Conservation (phyloP, 805 yeast genomes). For the Saitoella complicata region DNA sequence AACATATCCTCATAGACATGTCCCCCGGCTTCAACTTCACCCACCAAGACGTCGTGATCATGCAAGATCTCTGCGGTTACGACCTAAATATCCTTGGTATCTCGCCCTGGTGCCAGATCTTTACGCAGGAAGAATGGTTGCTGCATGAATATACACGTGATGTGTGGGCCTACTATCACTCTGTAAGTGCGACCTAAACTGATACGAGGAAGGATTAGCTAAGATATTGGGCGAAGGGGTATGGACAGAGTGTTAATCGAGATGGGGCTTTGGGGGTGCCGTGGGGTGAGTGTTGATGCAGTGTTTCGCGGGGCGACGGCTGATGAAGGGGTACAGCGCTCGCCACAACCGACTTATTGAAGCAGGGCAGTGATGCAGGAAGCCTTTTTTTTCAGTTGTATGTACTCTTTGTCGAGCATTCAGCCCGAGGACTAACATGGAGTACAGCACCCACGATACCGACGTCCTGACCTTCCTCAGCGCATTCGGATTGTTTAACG, state of each 20-base stretch:
- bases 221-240: too few relatives aligned
- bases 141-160: conserved; percentile 12
- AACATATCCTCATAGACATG: neutral
- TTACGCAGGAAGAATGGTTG: conserved; percentile 10
- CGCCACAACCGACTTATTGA: too few relatives aligned
- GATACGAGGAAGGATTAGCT: conserved; percentile 13
- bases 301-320: conserved; percentile 29
- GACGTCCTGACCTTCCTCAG: conserved; percentile 35
- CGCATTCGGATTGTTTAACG: conserved; percentile 28
- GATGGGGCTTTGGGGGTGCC: conserved; percentile 22
- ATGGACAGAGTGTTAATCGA: too few relatives aligned
- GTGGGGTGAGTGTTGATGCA: conserved; percentile 34
- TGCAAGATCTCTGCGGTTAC: conserved; percentile 13
- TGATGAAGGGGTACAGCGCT: conserved; percentile 3
- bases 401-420: conserved; percentile 4
- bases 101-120: conserved; percentile 8
- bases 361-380: neutral
- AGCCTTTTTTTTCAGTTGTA: conserved; percentile 10
- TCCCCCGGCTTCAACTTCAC: conserved; percentile 3
- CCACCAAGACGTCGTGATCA: conserved; percentile 7
- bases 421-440: neutral
- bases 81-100: conserved; percentile 6
- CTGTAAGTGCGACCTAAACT: conserved; percentile 17
- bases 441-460: conserved; percentile 40
- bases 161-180: conserved; percentile 9